phyloP scores from a whole-genome alignment of 257 asterid species.

The Voacanga thouarsii region DNA sequence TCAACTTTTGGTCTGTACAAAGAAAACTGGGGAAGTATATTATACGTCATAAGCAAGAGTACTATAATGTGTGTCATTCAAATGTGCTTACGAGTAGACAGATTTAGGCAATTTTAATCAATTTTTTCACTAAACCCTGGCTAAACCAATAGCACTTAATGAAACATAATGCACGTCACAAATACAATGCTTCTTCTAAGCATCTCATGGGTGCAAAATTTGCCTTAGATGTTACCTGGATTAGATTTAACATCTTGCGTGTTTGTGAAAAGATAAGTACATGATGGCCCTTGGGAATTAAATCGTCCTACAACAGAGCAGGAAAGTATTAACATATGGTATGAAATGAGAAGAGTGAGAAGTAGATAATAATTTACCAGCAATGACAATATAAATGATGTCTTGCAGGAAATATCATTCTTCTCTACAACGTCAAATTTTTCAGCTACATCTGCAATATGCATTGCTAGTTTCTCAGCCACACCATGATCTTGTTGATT shows the following conservation, averaged over 20 bases:
- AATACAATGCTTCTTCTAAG: neutral
- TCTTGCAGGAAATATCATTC: slow-evolving; percentile 80
- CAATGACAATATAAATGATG: slow-evolving; percentile 64
- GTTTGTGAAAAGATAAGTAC: slow-evolving; percentile 97
- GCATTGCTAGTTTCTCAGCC: slow-evolving; percentile 90
- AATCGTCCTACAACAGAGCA: slow-evolving; percentile 52
- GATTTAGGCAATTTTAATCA: neutral
- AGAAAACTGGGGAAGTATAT: neutral
- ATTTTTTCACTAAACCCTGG: neutral
- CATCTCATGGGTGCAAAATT: slow-evolving; percentile 13
- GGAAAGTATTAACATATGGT: slow-evolving; percentile 10
- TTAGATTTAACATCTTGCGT: slow-evolving; percentile 82
- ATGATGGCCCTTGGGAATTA: slow-evolving; percentile 81
- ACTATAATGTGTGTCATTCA: neutral
- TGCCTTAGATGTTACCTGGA: slow-evolving; percentile 50
- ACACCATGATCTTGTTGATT: slow-evolving; percentile 64
- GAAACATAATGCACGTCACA: neutral
- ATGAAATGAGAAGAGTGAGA: neutral
- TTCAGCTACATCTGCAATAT: slow-evolving; percentile 80
- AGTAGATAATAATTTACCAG: slow-evolving; percentile 40
- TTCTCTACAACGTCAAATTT: slow-evolving; percentile 63
- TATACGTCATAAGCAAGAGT: neutral
- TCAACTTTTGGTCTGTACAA: neutral
- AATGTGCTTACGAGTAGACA: neutral
- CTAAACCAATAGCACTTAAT: neutral